These are phyloP conservation scores for Platanus orientalis DNA, from an alignment of 164 flowering plant species.

Conservation along the genomic window DNA sequence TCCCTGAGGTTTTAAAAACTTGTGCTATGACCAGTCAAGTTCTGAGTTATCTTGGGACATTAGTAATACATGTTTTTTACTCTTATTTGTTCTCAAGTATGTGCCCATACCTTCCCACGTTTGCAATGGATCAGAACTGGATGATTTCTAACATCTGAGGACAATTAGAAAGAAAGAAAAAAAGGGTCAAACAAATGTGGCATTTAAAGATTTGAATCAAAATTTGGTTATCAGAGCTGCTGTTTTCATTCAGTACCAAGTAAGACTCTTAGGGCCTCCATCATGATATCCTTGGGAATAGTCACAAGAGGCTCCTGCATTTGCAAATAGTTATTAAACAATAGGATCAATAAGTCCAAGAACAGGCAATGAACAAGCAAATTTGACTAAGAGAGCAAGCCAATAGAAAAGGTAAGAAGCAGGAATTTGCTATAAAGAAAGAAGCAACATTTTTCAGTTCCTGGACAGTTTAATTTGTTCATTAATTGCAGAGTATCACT, in stretches of 20 bases:
- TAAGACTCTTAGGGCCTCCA: slow-evolving; percentile 58
- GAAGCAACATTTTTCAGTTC: too few relatives aligned
- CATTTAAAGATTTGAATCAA: background rate
- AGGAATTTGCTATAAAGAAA: background rate
- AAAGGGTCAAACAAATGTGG: background rate
- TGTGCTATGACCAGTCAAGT: background rate
- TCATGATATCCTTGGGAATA: slow-evolving; percentile 47
- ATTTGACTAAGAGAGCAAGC: background rate
- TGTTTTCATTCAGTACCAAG: slow-evolving; percentile 43
- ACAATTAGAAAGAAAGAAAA: slow-evolving; percentile 5
- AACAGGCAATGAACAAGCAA: background rate
- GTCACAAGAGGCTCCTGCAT: slow-evolving; percentile 47
- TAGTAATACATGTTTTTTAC: background rate
- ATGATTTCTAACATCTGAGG: slow-evolving; percentile 70
- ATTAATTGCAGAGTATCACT: too few relatives aligned
- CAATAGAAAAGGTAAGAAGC: background rate
- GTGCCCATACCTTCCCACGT: slow-evolving; percentile 62
- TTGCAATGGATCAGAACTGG: slow-evolving; percentile 78
- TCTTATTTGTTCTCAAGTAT: too few relatives aligned
- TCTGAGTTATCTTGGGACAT: background rate
- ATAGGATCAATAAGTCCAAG: background rate
- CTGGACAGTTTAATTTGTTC: too few relatives aligned
- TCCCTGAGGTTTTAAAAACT: background rate
- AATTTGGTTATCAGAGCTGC: background rate
- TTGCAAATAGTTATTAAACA: slow-evolving; percentile 11